Evolutionary conservation across 768 basidiomycete species (phyloP).

Genomic region (Russula foetens): DNA sequence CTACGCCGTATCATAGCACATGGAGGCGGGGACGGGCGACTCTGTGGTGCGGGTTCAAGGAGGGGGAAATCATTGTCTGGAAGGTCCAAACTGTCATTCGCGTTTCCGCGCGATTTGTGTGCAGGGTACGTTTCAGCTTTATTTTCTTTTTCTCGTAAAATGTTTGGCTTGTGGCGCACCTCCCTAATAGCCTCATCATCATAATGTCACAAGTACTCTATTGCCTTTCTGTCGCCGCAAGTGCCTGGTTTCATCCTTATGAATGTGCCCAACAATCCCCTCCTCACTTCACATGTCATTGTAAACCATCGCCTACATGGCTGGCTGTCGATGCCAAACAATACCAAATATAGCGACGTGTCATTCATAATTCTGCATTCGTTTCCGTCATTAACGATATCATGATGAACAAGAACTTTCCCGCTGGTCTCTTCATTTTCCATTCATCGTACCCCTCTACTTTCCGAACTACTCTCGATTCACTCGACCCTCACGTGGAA

Average conservation of each 20-base stretch:
- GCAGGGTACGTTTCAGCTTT: conserved; percentile 34
- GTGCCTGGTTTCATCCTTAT: conserved; percentile 35
- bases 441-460: conserved; percentile 5
- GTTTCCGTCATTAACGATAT: neutral
- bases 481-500: neutral
- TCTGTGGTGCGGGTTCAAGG: conserved; percentile 32
- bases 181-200: no score
- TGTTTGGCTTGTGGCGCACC: no score
- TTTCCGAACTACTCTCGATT: neutral
- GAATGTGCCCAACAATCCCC: conserved; percentile 20
- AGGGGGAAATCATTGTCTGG: conserved; percentile 46
- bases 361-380: neutral
- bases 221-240: conserved; percentile 37
- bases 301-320: conserved; percentile 34
- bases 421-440: conserved; percentile 8
- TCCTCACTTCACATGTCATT: conserved; percentile 35
- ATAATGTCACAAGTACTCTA: conserved; percentile 38
- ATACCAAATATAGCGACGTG: neutral
- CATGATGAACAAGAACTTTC: conserved; percentile 6
- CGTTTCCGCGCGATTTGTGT: conserved; percentile 38
- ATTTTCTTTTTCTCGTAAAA: neutral
- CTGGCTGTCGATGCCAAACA: conserved; percentile 27
- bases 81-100: conserved; percentile 36
- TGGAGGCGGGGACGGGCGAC: neutral
- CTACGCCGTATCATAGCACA: neutral